phyloP scores from a whole-genome alignment of 2,329 filamentous ascomycete genomes.

The Rasamsonia emersonii region DNA sequence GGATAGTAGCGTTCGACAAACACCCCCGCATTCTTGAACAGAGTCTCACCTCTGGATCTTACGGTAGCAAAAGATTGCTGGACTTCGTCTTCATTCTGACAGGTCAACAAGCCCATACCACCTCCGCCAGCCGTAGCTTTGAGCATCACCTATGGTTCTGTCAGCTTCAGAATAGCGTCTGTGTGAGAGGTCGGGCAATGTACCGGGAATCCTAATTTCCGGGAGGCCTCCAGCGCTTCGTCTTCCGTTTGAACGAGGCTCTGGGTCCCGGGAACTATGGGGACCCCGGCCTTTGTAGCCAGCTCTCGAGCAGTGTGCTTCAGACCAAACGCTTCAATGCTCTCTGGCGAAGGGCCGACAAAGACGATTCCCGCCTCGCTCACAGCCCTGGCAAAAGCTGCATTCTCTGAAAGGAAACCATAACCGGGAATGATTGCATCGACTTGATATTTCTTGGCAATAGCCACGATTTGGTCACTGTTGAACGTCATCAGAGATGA shows the following conservation, averaged over 20 bases:
- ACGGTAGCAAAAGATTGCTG: constrained; percentile 61
- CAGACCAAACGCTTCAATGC: constrained; percentile 49
- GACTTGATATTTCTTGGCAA: constrained; percentile 42
- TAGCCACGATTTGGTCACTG: constrained; percentile 34
- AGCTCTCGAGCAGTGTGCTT: constrained; percentile 51
- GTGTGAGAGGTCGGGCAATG: background rate
- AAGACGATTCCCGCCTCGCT: constrained; percentile 48
- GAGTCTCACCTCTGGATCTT: constrained; percentile 63
- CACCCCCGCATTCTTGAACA: constrained; percentile 78
- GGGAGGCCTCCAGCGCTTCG: constrained; percentile 38
- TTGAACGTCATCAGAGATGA: constrained; percentile 1
- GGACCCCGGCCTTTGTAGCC: constrained; percentile 44
- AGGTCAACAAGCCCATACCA: constrained; percentile 77
- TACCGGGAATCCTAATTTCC: constrained; percentile 43
- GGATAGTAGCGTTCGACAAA: constrained; percentile 78
- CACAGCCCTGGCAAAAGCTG: constrained; percentile 50
- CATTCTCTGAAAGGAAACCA: constrained; percentile 58
- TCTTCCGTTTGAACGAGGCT: constrained; percentile 41
- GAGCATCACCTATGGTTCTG: constrained; percentile 50
- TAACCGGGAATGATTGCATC: constrained; percentile 60
- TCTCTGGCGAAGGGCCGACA: constrained; percentile 48
- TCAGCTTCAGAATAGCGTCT: background rate
- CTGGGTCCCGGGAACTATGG: constrained; percentile 47
- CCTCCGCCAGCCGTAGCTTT: constrained; percentile 77
- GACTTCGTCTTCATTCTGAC: constrained; percentile 60